A percentile compares a stretch with the other conserved stretches of the same genome.
phyloP scores from a whole-genome alignment of 805 yeast species.

The Starmerella powellii region DNA sequence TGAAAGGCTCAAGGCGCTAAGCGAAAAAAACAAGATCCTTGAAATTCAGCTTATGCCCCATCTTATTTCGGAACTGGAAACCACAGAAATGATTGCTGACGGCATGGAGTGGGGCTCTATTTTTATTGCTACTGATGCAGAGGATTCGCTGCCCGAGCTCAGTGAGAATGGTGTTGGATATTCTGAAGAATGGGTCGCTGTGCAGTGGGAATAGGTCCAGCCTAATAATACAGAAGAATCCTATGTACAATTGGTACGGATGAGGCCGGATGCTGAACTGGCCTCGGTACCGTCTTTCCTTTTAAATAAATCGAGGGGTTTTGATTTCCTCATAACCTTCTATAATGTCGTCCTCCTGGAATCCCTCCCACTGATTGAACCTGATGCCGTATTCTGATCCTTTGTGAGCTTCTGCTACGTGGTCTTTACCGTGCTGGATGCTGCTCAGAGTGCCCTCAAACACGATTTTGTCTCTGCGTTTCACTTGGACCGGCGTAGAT shows the following conservation, averaged over 20 bases:
- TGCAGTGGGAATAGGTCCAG: slow-evolving; percentile 60
- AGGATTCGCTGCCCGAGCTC: slow-evolving; percentile 44
- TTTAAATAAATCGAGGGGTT: slow-evolving; percentile 38
- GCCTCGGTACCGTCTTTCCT: too few species aligned
- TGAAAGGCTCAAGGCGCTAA: slow-evolving; percentile 33
- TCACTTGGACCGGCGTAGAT: slow-evolving; percentile 45
- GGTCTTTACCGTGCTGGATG: slow-evolving; percentile 72
- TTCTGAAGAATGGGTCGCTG: slow-evolving; percentile 67
- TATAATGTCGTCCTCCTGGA: slow-evolving; percentile 62
- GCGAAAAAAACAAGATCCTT: slow-evolving; percentile 46
- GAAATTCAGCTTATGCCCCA: slow-evolving; percentile 94
- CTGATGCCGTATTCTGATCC: slow-evolving; percentile 87
- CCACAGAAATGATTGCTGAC: slow-evolving; percentile 36
- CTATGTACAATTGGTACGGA: slow-evolving; percentile 24
- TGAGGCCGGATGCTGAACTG: too few species aligned
- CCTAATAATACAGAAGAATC: background rate
- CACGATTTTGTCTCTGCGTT: slow-evolving; percentile 39
- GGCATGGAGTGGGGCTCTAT: slow-evolving; percentile 99
- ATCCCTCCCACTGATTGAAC: slow-evolving; percentile 51
- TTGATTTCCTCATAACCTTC: slow-evolving; percentile 59
- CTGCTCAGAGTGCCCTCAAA: slow-evolving; percentile 54
- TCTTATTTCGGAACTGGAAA: slow-evolving; percentile 70
- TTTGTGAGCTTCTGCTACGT: slow-evolving; percentile 60
- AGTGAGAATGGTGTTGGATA: slow-evolving; percentile 66
- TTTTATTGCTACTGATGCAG: slow-evolving; percentile 61